Percentiles rank a stretch among this genome's conserved stretches.
Conservation (phyloP, 2,329 filamentous ascomycete species). For the Fusarium brevicatenulatum region DNA sequence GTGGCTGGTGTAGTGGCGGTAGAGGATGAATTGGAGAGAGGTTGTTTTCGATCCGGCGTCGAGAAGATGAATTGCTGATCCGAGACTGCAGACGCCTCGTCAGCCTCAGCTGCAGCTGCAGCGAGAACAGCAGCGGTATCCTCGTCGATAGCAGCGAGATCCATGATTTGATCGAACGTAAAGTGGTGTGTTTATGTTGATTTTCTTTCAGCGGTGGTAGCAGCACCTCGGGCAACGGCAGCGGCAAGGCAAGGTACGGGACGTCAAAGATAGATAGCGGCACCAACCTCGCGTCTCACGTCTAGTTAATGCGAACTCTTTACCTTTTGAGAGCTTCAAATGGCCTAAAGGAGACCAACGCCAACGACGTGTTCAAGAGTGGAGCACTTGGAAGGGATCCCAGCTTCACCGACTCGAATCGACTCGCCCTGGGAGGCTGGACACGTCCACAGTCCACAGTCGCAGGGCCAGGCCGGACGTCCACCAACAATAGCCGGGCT, state of each 20-base stretch:
- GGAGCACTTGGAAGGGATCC: slow-evolving; percentile 35
- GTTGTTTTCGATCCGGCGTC: slow-evolving; percentile 43
- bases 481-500: slow-evolving; percentile 1
- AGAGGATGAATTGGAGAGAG: slow-evolving; percentile 28
- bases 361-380: slow-evolving; percentile 36
- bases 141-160: slow-evolving; percentile 42
- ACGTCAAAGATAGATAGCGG: slow-evolving; percentile 14
- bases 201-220: background rate
- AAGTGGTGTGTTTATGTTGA: slow-evolving; percentile 9
- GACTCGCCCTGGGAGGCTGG: slow-evolving; percentile 26
- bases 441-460: slow-evolving; percentile 26
- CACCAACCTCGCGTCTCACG: slow-evolving; percentile 23
- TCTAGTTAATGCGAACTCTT: slow-evolving; percentile 30
- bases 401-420: slow-evolving; percentile 38
- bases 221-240: slow-evolving; percentile 15
- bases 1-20: slow-evolving; percentile 38
- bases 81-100: slow-evolving; percentile 32
- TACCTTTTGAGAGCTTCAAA: slow-evolving; percentile 38
- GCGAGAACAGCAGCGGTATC: slow-evolving; percentile 42
- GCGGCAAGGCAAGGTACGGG: slow-evolving; percentile 13
- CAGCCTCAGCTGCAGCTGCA: slow-evolving; percentile 39
- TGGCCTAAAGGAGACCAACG: slow-evolving; percentile 37
- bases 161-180: slow-evolving; percentile 27
- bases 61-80: slow-evolving; percentile 40
- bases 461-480: background rate